Percentiles rank a stretch among this genome's conserved stretches.
Evolutionary conservation across 2,329 filamentous ascomycete genomes (phyloP).

Genomic region (Zopfia rhizophila): DNA sequence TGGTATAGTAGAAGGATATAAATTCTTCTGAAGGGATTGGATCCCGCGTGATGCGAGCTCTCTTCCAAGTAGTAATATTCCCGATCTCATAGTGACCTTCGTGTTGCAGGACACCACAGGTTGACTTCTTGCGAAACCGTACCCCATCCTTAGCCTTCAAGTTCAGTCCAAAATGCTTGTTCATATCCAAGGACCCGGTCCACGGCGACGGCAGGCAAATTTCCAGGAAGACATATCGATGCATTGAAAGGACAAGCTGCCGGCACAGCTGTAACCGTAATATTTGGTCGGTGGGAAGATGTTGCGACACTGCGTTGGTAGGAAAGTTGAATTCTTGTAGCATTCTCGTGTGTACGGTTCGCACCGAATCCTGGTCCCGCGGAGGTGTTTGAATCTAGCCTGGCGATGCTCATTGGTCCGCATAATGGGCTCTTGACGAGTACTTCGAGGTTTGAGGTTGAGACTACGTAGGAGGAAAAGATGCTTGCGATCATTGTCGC

Average conservation of each 20-base stretch:
- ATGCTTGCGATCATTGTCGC: conserved; percentile 3
- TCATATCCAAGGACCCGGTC: neutral
- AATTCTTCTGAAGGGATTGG: too few relatives aligned
- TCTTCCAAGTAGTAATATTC: neutral
- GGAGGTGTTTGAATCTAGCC: neutral
- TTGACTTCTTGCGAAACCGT: conserved; percentile 13
- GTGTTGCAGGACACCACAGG: conserved; percentile 5
- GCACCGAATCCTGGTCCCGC: neutral
- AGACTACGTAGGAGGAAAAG: conserved; percentile 16
- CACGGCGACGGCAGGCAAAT: neutral
- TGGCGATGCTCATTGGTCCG: neutral
- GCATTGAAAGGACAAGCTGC: conserved; percentile 9
- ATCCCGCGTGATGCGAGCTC: too few relatives aligned
- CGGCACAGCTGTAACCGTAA: neutral
- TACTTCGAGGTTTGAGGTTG: conserved; percentile 7
- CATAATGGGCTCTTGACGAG: conserved; percentile 5
- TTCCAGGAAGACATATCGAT: neutral
- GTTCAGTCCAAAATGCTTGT: conserved; percentile 9
- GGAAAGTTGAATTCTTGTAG: neutral
- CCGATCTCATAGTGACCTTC: neutral
- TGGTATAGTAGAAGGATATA: too few relatives aligned
- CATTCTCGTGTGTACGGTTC: conserved; percentile 12
- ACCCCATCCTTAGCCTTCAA: conserved; percentile 5
- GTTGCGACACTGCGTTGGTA: conserved; percentile 7
- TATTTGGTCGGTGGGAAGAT: conserved; percentile 7